Base-by-base conservation (phyloP, 768 basidiomycete species). In the Amanita exitialis region DNA sequence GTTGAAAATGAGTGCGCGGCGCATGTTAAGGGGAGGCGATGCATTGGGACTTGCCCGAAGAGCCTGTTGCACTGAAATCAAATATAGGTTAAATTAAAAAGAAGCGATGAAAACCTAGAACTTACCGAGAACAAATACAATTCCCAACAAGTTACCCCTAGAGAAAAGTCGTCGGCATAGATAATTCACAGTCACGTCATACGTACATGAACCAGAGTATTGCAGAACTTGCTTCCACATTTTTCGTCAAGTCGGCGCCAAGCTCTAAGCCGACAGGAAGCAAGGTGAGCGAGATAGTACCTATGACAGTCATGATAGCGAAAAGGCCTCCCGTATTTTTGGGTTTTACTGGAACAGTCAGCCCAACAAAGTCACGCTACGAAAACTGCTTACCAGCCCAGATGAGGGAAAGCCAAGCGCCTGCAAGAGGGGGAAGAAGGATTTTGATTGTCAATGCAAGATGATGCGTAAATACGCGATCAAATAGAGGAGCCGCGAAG, bases 211-310 rank as follows among this genome's bases (percentile, higher is more conserved):
- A 82, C 88, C 89, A 92, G 18, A 91, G 59, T 23, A 89, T 62
- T 0, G 88, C 83, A 0, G 87, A 75, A 53, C 86, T 89, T 1
- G 77, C 80, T 51, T 89, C 86, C 1, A 88, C 77, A 59, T 88
- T 90, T 52, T 86, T 73, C 5, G 89, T 89, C 16, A 91, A 61
- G 62, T 93, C 90, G 35, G 82, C 84, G 12, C 77, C 83, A 21
- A 93, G 76, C 60, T 93, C 90, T 50, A 93, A 69, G 1, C 70
- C 80, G 23, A 91, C 73, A 1, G 90, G 88, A 2, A 93, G 74
- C 67, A 92, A 75, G 2, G 80, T 76, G 51, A 92, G 55, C 2
- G 81, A 80, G 43, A 73, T 65, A 12, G 77, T 66, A 13, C 90
- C 90, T 30, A 90, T 75, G 28, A 91, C 61, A 3, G 75, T 74